Evolutionary conservation across 306 rosid species (phyloP).

Genomic region (Cicer chorassanicum): DNA sequence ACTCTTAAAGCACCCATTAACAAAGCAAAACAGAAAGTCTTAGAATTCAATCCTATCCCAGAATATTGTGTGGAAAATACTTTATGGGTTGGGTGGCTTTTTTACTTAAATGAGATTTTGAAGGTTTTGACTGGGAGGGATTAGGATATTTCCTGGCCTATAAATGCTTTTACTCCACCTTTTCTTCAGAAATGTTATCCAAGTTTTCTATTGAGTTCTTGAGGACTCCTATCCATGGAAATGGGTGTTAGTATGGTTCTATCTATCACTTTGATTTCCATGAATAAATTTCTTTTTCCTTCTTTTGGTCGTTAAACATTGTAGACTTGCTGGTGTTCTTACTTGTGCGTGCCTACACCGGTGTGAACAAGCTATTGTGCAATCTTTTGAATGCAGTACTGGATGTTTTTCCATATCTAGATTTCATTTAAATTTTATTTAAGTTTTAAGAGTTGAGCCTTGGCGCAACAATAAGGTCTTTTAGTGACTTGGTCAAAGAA

Average conservation of each 20-base stretch:
- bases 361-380: background rate
- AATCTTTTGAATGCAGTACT: background rate
- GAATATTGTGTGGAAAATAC: background rate
- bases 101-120: background rate
- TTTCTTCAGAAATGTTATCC: background rate
- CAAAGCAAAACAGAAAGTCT: background rate
- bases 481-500: background rate
- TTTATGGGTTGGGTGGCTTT: constrained; percentile 12
- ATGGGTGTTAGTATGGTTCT: constrained; percentile 3
- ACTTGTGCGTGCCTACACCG: constrained; percentile 6
- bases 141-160: background rate
- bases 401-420: background rate
- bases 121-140: background rate
- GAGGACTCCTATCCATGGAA: constrained; percentile 17
- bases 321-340: background rate
- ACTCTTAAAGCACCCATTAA: background rate
- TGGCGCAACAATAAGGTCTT: constrained; percentile 13
- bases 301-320: background rate
- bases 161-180: background rate
- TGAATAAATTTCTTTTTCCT: background rate
- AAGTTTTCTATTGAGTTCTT: constrained; percentile 18
- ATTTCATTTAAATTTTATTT: constrained; percentile 3
- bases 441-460: constrained; percentile 14
- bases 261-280: constrained; percentile 18
- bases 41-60: background rate